Percentiles rank a stretch among this genome's conserved stretches.
Evolutionary conservation across 345 rosid species (phyloP).

Genomic region (Acer campestre): DNA sequence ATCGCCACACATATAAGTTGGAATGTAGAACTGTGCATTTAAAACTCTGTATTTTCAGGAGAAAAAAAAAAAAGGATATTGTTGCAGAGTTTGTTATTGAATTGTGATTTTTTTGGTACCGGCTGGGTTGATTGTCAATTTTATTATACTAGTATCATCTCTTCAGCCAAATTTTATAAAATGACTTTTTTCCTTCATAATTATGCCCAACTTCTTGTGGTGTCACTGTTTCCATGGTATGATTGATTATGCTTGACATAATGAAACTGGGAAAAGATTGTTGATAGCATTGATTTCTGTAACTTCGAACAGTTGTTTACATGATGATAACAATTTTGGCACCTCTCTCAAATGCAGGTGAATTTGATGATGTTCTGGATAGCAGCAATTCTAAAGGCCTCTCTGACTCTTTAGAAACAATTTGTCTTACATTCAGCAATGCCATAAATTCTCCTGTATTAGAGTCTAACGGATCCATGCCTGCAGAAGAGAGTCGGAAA

Average conservation of each 20-base stretch:
- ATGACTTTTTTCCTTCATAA: not conserved
- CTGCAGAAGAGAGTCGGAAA: slow-evolving; percentile 32
- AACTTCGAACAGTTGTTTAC: not conserved
- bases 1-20: not conserved
- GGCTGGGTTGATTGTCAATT: not conserved
- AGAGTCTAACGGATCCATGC: slow-evolving; percentile 60
- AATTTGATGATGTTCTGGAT: slow-evolving; percentile 85
- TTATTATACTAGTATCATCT: not conserved
- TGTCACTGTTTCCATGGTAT: not conserved
- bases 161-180: not conserved
- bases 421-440: slow-evolving; percentile 51
- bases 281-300: not conserved
- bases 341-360: slow-evolving; percentile 60
- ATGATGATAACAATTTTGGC: slow-evolving; percentile 19
- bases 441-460: slow-evolving; percentile 29
- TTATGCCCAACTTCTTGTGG: slow-evolving; percentile 2
- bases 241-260: slow-evolving; percentile 9
- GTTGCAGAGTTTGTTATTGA: not conserved
- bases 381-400: slow-evolving; percentile 41
- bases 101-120: slow-evolving; percentile 1
- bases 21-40: not conserved
- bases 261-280: not conserved
- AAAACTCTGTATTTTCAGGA: not conserved
- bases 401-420: slow-evolving; percentile 50
- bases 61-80: not conserved